These are phyloP conservation scores for Amanita polypyramis DNA, from an alignment of 768 basidiomycete species.

Conservation along the genomic window DNA sequence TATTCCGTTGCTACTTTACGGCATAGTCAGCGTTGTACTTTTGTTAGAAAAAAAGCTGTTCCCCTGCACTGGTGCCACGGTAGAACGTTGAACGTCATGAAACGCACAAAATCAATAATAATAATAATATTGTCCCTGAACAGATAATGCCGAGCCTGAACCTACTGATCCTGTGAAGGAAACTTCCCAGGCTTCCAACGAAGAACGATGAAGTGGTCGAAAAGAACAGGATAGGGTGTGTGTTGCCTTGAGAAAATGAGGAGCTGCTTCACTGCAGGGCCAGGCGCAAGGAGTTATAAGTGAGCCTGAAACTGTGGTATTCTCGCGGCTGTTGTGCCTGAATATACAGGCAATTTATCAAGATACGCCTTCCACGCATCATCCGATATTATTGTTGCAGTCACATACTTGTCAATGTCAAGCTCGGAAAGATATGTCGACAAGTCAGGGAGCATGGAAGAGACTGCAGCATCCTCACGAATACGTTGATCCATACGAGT, in stretches of 20 bases:
- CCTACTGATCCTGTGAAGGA: background rate
- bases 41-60: background rate
- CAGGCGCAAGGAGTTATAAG: conserved; percentile 19
- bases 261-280: too few relatives aligned
- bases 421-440: conserved; percentile 30
- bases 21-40: too few relatives aligned
- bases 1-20: too few relatives aligned
- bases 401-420: conserved; percentile 38
- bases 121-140: background rate
- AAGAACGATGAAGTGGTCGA: too few relatives aligned
- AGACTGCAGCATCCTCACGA: conserved; percentile 36
- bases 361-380: conserved; percentile 38
- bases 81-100: background rate
- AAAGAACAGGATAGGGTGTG: too few relatives aligned
- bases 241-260: too few relatives aligned
- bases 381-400: conserved; percentile 44
- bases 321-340: conserved; percentile 29
- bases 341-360: conserved; percentile 27
- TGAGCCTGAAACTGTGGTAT: conserved; percentile 30
- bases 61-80: background rate
- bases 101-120: background rate
- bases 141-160: background rate
- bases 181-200: background rate
- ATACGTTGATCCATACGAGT: conserved; percentile 35
- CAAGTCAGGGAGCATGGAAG: conserved; percentile 32